These are phyloP conservation scores for Carex arenaria DNA, from an alignment of 202 grass and related monocot species.

Conservation along the genomic window DNA sequence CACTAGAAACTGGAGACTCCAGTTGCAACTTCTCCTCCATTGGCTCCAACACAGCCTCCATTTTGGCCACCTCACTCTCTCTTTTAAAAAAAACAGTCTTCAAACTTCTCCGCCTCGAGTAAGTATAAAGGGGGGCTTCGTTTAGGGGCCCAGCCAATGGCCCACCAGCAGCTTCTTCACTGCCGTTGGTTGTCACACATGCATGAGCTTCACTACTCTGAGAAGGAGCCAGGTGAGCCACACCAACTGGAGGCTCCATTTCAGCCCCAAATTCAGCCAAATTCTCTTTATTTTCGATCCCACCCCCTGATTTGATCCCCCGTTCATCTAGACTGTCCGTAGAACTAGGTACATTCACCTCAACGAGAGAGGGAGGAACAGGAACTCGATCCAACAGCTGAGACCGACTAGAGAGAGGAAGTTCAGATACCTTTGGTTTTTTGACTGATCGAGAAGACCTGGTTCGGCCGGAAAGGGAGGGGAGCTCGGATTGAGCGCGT, in stretches of 20 bases:
- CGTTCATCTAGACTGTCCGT: not conserved
- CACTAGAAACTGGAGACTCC: slow-evolving; percentile 1
- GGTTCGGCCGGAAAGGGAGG: slow-evolving; percentile 55
- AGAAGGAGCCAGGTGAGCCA: not conserved
- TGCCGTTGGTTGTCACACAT: not conserved
- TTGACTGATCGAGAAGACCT: slow-evolving; percentile 32
- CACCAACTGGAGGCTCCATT: not conserved
- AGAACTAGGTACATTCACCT: slow-evolving; percentile 19
- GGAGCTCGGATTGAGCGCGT: slow-evolving; percentile 45
- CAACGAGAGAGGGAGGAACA: not conserved
- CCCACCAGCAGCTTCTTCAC: not conserved
- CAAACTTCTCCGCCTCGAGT: not conserved
- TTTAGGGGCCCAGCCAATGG: not conserved
- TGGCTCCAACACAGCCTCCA: not conserved
- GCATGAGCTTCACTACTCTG: not conserved
- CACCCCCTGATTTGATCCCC: not conserved
- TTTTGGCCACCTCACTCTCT: not conserved
- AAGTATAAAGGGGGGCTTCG: not conserved
- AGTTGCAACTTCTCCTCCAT: not conserved
- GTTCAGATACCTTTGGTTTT: slow-evolving; percentile 22
- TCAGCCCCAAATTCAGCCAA: not conserved
- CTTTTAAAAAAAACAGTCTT: not conserved
- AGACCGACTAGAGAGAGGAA: not conserved
- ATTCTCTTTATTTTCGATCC: not conserved
- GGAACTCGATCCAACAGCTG: not conserved